phyloP scores from a whole-genome alignment of 1,139 yeast species.

The Hemisphaericaspora lyxosophila region DNA sequence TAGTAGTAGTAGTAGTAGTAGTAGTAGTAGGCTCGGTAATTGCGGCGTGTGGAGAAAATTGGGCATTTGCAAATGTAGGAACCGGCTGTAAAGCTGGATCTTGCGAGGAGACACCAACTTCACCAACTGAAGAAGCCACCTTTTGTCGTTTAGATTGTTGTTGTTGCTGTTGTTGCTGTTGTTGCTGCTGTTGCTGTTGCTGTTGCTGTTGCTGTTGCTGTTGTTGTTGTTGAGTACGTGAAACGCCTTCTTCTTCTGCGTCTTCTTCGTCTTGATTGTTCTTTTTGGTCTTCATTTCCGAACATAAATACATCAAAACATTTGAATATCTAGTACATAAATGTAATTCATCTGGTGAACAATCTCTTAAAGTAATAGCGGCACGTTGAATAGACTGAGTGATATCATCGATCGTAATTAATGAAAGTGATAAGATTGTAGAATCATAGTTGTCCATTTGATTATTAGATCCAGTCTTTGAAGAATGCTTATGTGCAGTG shows the following conservation, averaged over 20 bases:
- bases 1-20: background rate
- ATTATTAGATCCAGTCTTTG: constrained; percentile 20
- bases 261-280: constrained; percentile 7
- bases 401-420: constrained; percentile 70
- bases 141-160: background rate
- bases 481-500: constrained; percentile 45
- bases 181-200: constrained; percentile 2
- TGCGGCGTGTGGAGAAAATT: too few relatives aligned
- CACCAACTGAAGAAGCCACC: background rate
- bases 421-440: constrained; percentile 58
- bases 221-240: too few relatives aligned
- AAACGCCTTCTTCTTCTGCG: constrained; percentile 14
- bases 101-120: background rate
- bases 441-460: constrained; percentile 41
- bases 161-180: constrained; percentile 1
- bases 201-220: background rate
- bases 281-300: constrained; percentile 59
- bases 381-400: constrained; percentile 67
- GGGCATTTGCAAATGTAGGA: background rate
- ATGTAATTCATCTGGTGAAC: constrained; percentile 89
- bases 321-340: constrained; percentile 79
- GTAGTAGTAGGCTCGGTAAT: too few relatives aligned
- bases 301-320: constrained; percentile 72
- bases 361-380: constrained; percentile 72
- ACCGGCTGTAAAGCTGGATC: background rate